These are phyloP conservation scores for Paracorniculantispora psalliotae DNA, from an alignment of 2,329 filamentous ascomycete genomes.

Conservation along the genomic window DNA sequence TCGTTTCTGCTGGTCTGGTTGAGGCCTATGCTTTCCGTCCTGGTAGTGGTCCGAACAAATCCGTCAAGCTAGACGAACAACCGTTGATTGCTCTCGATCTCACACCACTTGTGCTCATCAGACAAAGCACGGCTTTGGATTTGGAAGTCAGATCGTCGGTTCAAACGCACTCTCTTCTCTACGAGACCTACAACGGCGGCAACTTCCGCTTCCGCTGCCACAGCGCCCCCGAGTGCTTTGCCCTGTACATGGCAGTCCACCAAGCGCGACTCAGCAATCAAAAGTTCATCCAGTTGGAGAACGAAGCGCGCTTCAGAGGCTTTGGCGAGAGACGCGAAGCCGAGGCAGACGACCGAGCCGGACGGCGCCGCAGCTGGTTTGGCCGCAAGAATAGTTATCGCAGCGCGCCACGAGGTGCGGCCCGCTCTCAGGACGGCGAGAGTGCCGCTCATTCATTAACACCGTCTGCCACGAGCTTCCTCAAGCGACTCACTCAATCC, in stretches of 20 bases:
- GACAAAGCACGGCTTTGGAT: slow-evolving; percentile 86
- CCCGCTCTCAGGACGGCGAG: slow-evolving; percentile 67
- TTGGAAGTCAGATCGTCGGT: slow-evolving; percentile 90
- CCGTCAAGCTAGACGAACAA: slow-evolving; percentile 7
- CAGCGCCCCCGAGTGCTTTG: slow-evolving; percentile 70
- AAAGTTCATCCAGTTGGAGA: slow-evolving; percentile 68
- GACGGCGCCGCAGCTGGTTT: slow-evolving; percentile 52
- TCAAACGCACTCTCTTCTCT: slow-evolving; percentile 64
- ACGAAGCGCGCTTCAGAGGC: slow-evolving; percentile 65
- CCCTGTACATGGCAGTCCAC: slow-evolving; percentile 82
- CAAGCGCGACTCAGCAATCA: slow-evolving; percentile 86
- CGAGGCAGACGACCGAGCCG: slow-evolving; percentile 45
- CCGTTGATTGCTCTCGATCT: slow-evolving; percentile 71
- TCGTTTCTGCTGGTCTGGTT: slow-evolving; percentile 54
- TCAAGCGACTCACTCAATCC: slow-evolving; percentile 69
- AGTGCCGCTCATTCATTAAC: slow-evolving; percentile 56
- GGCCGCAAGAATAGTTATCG: slow-evolving; percentile 62
- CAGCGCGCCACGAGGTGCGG: slow-evolving; percentile 56
- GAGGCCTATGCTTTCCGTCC: slow-evolving; percentile 46
- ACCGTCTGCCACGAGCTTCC: slow-evolving; percentile 71
- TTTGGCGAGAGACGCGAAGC: slow-evolving; percentile 55
- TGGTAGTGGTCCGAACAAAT: slow-evolving; percentile 27
- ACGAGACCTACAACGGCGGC: slow-evolving; percentile 52
- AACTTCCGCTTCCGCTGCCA: slow-evolving; percentile 90
- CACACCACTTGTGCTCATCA: slow-evolving; percentile 83